Conservation (phyloP, 805 yeast species). For the Saturnispora silvae region DNA sequence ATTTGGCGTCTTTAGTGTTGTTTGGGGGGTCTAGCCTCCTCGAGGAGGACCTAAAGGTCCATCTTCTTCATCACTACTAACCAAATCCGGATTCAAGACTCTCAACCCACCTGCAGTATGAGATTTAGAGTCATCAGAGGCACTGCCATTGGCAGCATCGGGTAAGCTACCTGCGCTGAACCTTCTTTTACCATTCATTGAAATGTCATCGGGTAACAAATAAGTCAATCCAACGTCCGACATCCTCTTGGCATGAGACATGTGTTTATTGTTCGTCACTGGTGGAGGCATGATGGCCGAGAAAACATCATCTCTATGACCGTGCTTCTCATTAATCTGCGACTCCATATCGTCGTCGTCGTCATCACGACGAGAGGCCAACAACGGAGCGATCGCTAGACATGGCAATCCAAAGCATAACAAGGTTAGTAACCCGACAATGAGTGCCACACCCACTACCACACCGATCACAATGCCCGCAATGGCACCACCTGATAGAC, state of each 20-base stretch:
- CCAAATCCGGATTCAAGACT: constrained; percentile 26
- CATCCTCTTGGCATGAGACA: constrained; percentile 2
- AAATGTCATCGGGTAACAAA: constrained; percentile 12
- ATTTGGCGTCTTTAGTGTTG: too few species aligned
- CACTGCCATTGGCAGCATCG: constrained; percentile 24
- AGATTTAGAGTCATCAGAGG: constrained; percentile 10
- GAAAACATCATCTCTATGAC: constrained; percentile 4
- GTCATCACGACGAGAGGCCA: constrained; percentile 14
- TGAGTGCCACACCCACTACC: constrained; percentile 18
- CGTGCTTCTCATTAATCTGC: constrained; percentile 2
- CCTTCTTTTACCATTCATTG: constrained; percentile 19
- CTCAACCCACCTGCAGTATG: constrained; percentile 18
- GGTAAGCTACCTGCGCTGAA: constrained; percentile 28
- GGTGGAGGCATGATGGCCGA: constrained; percentile 5
- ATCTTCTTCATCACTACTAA: constrained; percentile 12
- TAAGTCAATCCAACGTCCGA: constrained; percentile 10
- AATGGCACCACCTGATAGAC: constrained; percentile 24
- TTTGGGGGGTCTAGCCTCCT: too few species aligned
- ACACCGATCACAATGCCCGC: constrained; percentile 29
- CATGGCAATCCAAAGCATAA: constrained; percentile 9
- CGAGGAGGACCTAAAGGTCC: too few species aligned
- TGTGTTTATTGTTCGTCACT: constrained; percentile 1
- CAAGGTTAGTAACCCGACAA: constrained; percentile 14
- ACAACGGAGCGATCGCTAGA: constrained; percentile 14
- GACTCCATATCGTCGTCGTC: constrained; percentile 10